Evolutionary conservation across 2,329 filamentous ascomycete species (phyloP), one percentile per base, ranked within the genome.

Genomic region (Pseudogymnoascus sp.): DNA sequence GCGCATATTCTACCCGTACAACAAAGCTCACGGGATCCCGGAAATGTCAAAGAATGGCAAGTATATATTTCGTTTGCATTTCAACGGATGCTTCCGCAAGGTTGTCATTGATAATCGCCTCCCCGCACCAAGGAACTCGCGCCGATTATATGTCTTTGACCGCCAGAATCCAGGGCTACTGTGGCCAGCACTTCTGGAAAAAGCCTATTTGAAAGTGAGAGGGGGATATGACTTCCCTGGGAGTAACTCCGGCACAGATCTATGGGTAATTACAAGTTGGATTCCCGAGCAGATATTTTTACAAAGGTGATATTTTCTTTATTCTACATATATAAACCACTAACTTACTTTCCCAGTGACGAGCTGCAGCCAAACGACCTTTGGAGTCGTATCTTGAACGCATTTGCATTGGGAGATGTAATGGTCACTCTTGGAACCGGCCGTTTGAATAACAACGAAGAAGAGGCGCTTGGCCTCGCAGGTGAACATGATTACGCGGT

Each of bases 211-310:
- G 1, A 99, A 97, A 77, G 86, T 97, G 10, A 85, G 93, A 63
- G 95, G 95, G 29, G 95, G 95, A 36, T 99, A 99, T 73, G 93
- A 99, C 72, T 99, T 99, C 68, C 93, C 95, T 0, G 95, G 95
- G 6, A 97, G 95, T 71, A 97, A 97, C 74, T 97, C 93, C 0
- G 93, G 91, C 10, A 97, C 93, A 2, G 95, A 99, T 75, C 77
- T 99, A 3, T 96, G 91, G 85, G 88, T 96, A 1, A 77, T 99
- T 63, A 96, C 90, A 0, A 93, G 95, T 31, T 99, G 95, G 95
- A 92, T 99, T 60, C 95, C 95, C 0, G 93, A 99, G 75, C 95
- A 99, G 74, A 79, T 97, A 1, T 96, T 96, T 70, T 79, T 97
- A 1, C 92, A 96, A 71, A 87, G 82, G 84, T 85, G 75, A 68